These are phyloP conservation scores for Triticum urartu DNA, from an alignment of 176 grass and related monocot genomes.

Conservation along the genomic window DNA sequence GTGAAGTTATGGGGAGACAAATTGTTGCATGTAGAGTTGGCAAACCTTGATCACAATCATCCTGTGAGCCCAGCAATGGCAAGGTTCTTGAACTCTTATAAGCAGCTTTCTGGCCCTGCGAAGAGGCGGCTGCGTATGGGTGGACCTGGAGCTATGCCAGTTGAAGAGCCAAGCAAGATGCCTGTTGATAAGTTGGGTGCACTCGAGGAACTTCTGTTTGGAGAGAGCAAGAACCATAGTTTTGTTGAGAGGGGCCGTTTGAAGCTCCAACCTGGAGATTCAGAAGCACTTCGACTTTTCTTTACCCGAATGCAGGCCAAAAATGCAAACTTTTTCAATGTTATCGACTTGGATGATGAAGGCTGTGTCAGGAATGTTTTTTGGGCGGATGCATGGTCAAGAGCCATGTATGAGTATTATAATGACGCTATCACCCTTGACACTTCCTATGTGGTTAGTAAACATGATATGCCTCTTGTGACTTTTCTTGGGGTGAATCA, in stretches of 20 bases:
- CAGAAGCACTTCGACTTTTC: constrained; percentile 82
- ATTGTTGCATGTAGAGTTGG: constrained; percentile 83
- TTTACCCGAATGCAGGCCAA: constrained; percentile 96
- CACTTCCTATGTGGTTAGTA: constrained; percentile 67
- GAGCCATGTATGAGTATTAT: constrained; percentile 84
- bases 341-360: constrained; percentile 85
- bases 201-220: constrained; percentile 81
- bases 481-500: constrained; percentile 87
- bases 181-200: constrained; percentile 63
- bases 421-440: constrained; percentile 75
- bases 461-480: constrained; percentile 88
- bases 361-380: constrained; percentile 71
- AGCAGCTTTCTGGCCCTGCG: constrained; percentile 62
- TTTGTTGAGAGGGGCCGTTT: constrained; percentile 70
- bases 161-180: constrained; percentile 71
- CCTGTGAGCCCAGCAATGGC: constrained; percentile 94
- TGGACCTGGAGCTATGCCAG: constrained; percentile 50
- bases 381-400: constrained; percentile 88
- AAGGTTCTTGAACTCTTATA: constrained; percentile 85
- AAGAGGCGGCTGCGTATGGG: constrained; percentile 62
- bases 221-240: constrained; percentile 66
- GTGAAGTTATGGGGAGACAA: constrained; percentile 95
- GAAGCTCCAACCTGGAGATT: constrained; percentile 79
- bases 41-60: constrained; percentile 90
- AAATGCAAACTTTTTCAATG: constrained; percentile 85